Evolutionary conservation across 805 yeast species (phyloP).

Genomic region (Kurtzmaniella fragi): DNA sequence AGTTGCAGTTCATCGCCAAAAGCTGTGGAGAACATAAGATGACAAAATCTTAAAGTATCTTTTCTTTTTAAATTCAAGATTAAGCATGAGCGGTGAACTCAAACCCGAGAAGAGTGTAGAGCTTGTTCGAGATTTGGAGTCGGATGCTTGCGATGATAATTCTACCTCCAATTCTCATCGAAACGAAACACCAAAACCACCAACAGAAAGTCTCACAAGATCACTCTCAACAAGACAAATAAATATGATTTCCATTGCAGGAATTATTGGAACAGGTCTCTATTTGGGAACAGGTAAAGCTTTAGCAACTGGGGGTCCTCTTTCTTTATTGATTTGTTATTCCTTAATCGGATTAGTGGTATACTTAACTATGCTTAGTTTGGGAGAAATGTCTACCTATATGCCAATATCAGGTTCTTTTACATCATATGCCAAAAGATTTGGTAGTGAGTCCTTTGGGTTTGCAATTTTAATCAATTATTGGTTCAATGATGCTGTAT

Average conservation of each 20-base stretch:
- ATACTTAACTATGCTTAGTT: constrained; percentile 46
- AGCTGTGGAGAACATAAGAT: too few species aligned
- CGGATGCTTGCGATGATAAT: not conserved
- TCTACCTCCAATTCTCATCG: too few species aligned
- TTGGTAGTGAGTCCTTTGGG: constrained; percentile 47
- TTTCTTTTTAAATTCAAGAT: too few species aligned
- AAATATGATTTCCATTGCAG: constrained; percentile 33
- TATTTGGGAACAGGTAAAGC: constrained; percentile 28
- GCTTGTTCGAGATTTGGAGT: not conserved
- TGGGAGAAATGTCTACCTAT: constrained; percentile 55
- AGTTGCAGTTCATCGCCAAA: too few species aligned
- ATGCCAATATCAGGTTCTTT: constrained; percentile 55
- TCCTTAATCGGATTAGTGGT: constrained; percentile 39
- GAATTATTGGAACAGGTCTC: constrained; percentile 32
- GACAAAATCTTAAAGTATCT: too few species aligned
- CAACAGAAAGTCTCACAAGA: constrained; percentile 18
- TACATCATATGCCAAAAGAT: constrained; percentile 44
- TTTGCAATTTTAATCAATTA: constrained; percentile 47
- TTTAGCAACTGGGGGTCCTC: constrained; percentile 29
- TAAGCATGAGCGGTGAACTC: too few species aligned
- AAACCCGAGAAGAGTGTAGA: too few species aligned
- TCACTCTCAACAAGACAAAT: constrained; percentile 20
- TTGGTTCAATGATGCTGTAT: constrained; percentile 48
- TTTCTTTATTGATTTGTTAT: constrained; percentile 28
- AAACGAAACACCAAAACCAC: not conserved